Conservation (phyloP, 2,329 filamentous ascomycete genomes). For the Alternaria arbusti region DNA sequence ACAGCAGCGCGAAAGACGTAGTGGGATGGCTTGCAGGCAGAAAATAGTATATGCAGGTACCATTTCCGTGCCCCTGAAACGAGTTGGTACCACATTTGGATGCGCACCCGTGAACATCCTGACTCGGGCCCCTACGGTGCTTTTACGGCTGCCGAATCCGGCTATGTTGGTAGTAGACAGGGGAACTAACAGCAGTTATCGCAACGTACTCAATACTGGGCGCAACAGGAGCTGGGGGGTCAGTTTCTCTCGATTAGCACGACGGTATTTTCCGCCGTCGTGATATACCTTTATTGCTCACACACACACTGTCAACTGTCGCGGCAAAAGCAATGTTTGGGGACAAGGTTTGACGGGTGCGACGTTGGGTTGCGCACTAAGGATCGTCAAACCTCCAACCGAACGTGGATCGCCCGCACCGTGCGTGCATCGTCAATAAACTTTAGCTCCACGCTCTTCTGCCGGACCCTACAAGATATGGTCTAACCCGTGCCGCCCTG, state of each 20-base stretch:
- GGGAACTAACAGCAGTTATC: background rate
- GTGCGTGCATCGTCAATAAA: constrained; percentile 33
- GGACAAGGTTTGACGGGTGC: constrained; percentile 30
- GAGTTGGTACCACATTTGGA: constrained; percentile 19
- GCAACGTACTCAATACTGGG: background rate
- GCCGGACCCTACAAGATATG: constrained; percentile 30
- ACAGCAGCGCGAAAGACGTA: constrained; percentile 49
- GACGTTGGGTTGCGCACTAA: constrained; percentile 30
- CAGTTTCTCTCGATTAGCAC: background rate
- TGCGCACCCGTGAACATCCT: constrained; percentile 18
- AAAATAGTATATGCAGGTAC: constrained; percentile 30
- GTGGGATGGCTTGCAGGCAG: constrained; percentile 40
- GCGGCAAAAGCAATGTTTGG: constrained; percentile 16
- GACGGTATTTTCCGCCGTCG: background rate
- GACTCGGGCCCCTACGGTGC: constrained; percentile 24
- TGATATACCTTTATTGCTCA: constrained; percentile 7
- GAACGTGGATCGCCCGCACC: constrained; percentile 23
- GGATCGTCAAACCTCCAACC: constrained; percentile 33
- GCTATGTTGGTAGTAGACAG: constrained; percentile 4
- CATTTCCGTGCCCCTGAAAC: constrained; percentile 30
- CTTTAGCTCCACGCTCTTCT: constrained; percentile 26
- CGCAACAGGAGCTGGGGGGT: background rate
- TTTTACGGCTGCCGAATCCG: constrained; percentile 5
- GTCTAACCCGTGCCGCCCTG: constrained; percentile 24
- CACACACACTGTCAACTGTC: constrained; percentile 17